Percentiles rank a stretch among this genome's conserved stretches.
Evolutionary conservation across 176 grass and related monocot species (phyloP).

Genomic region (Musa beccarii): DNA sequence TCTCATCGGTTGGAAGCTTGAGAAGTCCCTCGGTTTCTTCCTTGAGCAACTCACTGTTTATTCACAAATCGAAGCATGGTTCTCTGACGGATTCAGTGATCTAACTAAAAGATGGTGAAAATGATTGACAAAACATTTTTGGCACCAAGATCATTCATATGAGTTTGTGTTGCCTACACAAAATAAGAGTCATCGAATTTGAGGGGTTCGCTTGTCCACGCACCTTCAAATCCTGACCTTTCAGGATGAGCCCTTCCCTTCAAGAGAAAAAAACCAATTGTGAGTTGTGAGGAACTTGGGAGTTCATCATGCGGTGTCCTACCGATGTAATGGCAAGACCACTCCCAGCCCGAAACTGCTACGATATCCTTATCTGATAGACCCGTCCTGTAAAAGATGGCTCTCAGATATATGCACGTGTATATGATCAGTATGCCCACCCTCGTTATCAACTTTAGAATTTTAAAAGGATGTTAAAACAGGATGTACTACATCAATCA

Average conservation of each 20-base stretch:
- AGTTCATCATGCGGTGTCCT: slow-evolving; percentile 1
- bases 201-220: slow-evolving; percentile 77
- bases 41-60: slow-evolving; percentile 55
- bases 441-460: too few relatives aligned
- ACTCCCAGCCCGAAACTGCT: slow-evolving; percentile 82
- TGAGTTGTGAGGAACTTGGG: neutral
- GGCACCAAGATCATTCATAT: too few relatives aligned
- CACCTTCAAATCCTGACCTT: slow-evolving; percentile 79
- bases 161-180: slow-evolving; percentile 48
- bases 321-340: neutral
- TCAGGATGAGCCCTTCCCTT: slow-evolving; percentile 86
- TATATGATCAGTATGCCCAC: too few relatives aligned
- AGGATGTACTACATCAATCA: too few relatives aligned
- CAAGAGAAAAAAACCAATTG: slow-evolving; percentile 9
- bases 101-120: neutral
- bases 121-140: neutral
- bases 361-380: slow-evolving; percentile 94
- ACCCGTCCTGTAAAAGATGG: slow-evolving; percentile 90
- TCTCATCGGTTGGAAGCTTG: slow-evolving; percentile 82
- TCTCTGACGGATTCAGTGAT: slow-evolving; percentile 3
- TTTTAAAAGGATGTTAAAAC: too few relatives aligned
- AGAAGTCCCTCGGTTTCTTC: slow-evolving; percentile 68
- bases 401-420: slow-evolving; percentile 25
- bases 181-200: slow-evolving; percentile 96
- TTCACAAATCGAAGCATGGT: neutral